phyloP scores from a whole-genome alignment of 805 yeast species.

The Candida manassasensis region DNA sequence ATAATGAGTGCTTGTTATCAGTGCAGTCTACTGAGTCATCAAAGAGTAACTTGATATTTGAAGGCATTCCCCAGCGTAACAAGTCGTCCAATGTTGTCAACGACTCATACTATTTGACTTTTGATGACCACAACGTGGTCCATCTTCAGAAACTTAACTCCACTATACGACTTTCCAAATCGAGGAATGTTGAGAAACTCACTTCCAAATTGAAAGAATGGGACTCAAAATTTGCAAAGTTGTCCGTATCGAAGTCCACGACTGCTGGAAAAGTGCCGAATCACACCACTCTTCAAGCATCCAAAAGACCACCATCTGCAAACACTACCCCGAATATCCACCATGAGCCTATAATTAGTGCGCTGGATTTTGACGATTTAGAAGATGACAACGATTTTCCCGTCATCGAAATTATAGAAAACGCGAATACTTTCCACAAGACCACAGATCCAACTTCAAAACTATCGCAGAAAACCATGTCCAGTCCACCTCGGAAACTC shows the following conservation, averaged over 20 bases:
- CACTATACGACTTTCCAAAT: slow-evolving; percentile 33
- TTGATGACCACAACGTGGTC: slow-evolving; percentile 13
- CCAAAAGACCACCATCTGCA: slow-evolving; percentile 14
- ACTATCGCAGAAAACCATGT: background rate
- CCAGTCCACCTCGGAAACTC: background rate
- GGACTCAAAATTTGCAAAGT: slow-evolving; percentile 10
- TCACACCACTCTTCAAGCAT: background rate
- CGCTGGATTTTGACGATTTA: slow-evolving; percentile 36
- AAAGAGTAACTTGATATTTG: slow-evolving; percentile 28
- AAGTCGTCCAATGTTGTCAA: slow-evolving; percentile 12
- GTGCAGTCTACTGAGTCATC: slow-evolving; percentile 22
- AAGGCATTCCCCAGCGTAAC: slow-evolving; percentile 32
- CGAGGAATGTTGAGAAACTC: slow-evolving; percentile 31
- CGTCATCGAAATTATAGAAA: background rate
- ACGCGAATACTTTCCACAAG: background rate
- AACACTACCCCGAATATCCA: slow-evolving; percentile 10
- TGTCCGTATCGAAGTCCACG: background rate
- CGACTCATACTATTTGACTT: slow-evolving; percentile 29
- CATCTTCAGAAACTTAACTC: slow-evolving; percentile 23
- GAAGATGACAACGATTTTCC: slow-evolving; percentile 1
- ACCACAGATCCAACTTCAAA: background rate
- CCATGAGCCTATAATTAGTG: slow-evolving; percentile 21
- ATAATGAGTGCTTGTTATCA: slow-evolving; percentile 28
- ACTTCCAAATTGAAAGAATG: slow-evolving; percentile 19
- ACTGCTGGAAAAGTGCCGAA: background rate